Base-by-base conservation (phyloP, 306 rosid species). In the Vigna reflexopilosa region DNA sequence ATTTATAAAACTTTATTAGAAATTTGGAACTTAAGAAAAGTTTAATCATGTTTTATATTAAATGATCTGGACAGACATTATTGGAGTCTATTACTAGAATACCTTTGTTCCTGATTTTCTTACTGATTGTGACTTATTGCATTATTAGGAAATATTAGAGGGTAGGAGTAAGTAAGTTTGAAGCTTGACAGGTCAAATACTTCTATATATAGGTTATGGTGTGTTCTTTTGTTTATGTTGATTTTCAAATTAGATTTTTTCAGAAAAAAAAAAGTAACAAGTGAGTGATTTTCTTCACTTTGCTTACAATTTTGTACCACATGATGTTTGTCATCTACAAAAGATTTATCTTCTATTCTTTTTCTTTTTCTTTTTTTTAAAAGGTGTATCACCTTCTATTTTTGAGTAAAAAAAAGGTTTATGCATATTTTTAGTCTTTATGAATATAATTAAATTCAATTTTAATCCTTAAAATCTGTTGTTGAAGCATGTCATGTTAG, bases 91-190 rank as follows among this genome's bases (percentile, higher is more conserved):
- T 44, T 67, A 20, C 7, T 44, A 12, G 55, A 44, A 20, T 67
- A 22, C 7, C 28, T 15, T 7, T 15, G 24, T 69, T 69, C 10
- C n/a, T 48, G 36, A 69, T 50, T 28, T 10, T 17, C 48, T 17
- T 1, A 70, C 32, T 70, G 61, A 28, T 30, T 10, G 14, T 50
- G 28, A 70, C 28, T 16, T 50, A 51, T 51, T 32, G 19, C 12
- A 70, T 32, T 30, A 10, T 28, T 61, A 49, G 62, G n/a, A 70
- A 50, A 9, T 30, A 30, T 36, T 65, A 38, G 28, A 17, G 22
- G 3, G 50, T 40, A 16, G 69, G 13, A 24, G 50, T 65, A 38
- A 16, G 70, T 38, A 65, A 57, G 34, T 51, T 70, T 51, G 62
- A 70, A 28, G 62, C 49, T 8, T n/a, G n/a, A 20, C 49, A 49